Evolutionary conservation across 2,329 filamentous ascomycete genomes (phyloP).

Genomic region (Penicillium hordei): DNA sequence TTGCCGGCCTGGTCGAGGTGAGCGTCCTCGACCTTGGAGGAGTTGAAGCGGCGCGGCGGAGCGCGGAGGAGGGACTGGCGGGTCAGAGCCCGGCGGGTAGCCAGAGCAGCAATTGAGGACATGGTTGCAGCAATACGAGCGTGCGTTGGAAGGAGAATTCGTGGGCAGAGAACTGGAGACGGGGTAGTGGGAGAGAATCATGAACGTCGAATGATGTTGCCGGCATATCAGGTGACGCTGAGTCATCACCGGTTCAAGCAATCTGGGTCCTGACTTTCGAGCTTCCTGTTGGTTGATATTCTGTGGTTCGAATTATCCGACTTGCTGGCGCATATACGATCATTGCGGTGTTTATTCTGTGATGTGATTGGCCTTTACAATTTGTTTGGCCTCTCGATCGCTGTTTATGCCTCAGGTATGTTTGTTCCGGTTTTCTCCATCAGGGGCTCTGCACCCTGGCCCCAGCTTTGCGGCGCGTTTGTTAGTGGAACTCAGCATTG

Average conservation of each 20-base stretch:
- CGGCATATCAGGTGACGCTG: conserved; percentile 30
- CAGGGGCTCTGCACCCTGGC: conserved; percentile 18
- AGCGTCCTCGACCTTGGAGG: conserved; percentile 49
- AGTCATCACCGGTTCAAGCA: conserved; percentile 16
- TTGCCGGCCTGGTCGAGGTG: conserved; percentile 63
- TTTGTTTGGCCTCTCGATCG: conserved; percentile 7
- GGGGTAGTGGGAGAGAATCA: conserved; percentile 33
- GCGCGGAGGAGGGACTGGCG: conserved; percentile 45
- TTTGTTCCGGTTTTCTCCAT: conserved; percentile 13
- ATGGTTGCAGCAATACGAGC: conserved; percentile 30
- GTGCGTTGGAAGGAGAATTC: conserved; percentile 18
- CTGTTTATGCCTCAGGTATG: conserved; percentile 14
- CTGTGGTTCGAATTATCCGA: not conserved
- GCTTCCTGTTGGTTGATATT: conserved; percentile 11
- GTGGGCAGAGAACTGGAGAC: conserved; percentile 20
- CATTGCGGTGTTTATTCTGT: conserved; percentile 9
- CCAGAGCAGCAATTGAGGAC: conserved; percentile 45
- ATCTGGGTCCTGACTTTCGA: conserved; percentile 8
- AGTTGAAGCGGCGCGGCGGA: conserved; percentile 40
- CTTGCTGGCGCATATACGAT: conserved; percentile 8
- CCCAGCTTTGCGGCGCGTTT: conserved; percentile 17
- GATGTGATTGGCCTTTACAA: conserved; percentile 18
- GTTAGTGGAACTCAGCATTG: not conserved
- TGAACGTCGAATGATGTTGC: conserved; percentile 38
- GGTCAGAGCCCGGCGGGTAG: conserved; percentile 43